Conservation (phyloP, 331 rosid species). For the Spiraea crenata region DNA sequence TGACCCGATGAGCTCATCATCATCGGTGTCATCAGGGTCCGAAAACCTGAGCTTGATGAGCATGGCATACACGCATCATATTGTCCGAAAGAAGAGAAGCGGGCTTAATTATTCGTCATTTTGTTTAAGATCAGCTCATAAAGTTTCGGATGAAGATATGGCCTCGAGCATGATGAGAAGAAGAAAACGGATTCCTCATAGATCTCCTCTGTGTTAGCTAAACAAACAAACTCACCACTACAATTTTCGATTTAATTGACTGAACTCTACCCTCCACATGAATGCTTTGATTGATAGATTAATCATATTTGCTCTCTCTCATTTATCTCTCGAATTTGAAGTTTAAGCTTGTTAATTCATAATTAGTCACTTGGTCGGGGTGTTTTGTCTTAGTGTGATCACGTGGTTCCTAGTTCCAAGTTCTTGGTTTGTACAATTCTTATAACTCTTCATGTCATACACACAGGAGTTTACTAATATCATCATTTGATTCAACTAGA, state of each 20-base stretch:
- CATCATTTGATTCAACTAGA: conserved; percentile 16
- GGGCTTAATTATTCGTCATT: conserved; percentile 47
- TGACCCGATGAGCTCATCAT: conserved; percentile 65
- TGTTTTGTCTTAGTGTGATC: conserved; percentile 90
- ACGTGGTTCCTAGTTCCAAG: conserved; percentile 99
- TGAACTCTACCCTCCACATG: conserved; percentile 41
- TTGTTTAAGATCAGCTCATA: conserved; percentile 57
- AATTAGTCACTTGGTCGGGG: conserved; percentile 96
- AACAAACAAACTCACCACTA: conserved; percentile 13
- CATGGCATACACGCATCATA: conserved; percentile 42
- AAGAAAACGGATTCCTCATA: conserved; percentile 94
- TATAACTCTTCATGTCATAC: neutral
- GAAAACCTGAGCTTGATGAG: conserved; percentile 58
- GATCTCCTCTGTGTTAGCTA: conserved; percentile 78
- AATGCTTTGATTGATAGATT: conserved; percentile 19
- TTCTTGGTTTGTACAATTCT: conserved; percentile 47
- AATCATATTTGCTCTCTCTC: conserved; percentile 23
- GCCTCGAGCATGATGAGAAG: conserved; percentile 74
- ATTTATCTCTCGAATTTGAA: conserved; percentile 32
- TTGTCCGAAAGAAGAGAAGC: conserved; percentile 84
- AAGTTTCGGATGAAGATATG: conserved; percentile 65
- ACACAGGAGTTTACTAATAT: conserved; percentile 2
- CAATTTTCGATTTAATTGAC: conserved; percentile 43
- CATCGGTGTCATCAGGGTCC: conserved; percentile 78
- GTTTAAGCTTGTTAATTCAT: conserved; percentile 56